Base-by-base conservation (phyloP, 2,329 filamentous ascomycete species). In the Penicillium sp. region DNA sequence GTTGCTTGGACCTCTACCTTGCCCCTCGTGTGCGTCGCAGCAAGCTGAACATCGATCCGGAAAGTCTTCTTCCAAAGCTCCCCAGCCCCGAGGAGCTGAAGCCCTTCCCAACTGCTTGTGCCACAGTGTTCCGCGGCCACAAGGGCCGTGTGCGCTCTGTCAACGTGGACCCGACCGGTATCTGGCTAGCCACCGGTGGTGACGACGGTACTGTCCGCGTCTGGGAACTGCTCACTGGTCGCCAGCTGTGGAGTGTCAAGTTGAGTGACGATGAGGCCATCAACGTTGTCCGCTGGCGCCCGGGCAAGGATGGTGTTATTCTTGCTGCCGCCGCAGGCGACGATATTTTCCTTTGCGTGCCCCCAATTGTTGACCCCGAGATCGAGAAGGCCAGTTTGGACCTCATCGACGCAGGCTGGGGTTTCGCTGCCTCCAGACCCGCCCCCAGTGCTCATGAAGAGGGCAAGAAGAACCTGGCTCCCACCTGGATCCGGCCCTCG, bases 21-120 rank as follows among this genome's bases (percentile, higher is more conserved):
- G 94, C 95, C 14, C 94, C 95, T 44, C 84, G 94, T 68, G 86
- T 99, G 53, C 86, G 93, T 56, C 89, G 95, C 73, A 97, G 92
- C 78, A 90, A 92, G 74, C 85, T 99, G 68, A 96, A 97, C 76
- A 97, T 99, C 68, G 94, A 99, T 67, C 94, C 94, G 3, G 89
- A 90, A 73, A 96, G 91, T 36, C 80, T 99, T 47, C 83, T 99
- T 34, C 93, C 94, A 11, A 97, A 97, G 72, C 81, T 99, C 7
- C 94, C 95, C 7, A 90, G 89, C 56, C 93, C 94, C 0, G 91
- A 96, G 66, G 93, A 99, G 67, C 82, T 99, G 54, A 91, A 91
- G 67, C 94, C 94, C 2, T 99, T 97, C 81, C 94, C 94, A 13
- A 96, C 92, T 0, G 86, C 91, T 8, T 93, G 90, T 65, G 89